Conservation (phyloP, 495 filamentous ascomycete genomes). For the Hypoxylon fragiforme region DNA sequence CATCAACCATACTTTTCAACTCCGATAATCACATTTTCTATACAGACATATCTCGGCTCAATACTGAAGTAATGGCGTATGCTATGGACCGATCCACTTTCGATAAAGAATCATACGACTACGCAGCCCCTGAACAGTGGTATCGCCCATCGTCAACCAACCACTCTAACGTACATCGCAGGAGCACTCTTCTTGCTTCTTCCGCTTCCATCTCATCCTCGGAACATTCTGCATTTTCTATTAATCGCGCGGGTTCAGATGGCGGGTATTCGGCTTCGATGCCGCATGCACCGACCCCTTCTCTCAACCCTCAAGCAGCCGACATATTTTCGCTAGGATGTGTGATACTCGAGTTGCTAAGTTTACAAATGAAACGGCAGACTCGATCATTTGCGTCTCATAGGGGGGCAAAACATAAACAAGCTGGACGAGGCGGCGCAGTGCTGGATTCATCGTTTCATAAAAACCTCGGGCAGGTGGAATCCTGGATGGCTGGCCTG, state of each 20-base stretch:
- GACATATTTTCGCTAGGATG: constrained; percentile 82
- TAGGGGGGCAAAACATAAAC: constrained; percentile 68
- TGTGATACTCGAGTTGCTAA: constrained; percentile 70
- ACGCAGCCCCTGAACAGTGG: constrained; percentile 83
- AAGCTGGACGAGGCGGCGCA: constrained; percentile 67
- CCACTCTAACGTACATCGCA: constrained; percentile 30
- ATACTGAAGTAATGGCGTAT: constrained; percentile 47
- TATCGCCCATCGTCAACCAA: constrained; percentile 50
- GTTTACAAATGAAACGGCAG: constrained; percentile 72
- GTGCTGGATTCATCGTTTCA: constrained; percentile 81
- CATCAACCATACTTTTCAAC: constrained; percentile 80
- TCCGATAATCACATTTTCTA: constrained; percentile 71
- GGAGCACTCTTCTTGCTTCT: constrained; percentile 38
- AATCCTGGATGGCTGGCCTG: constrained; percentile 73
- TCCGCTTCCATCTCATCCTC: constrained; percentile 36
- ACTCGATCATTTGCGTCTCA: constrained; percentile 71
- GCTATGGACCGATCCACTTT: constrained; percentile 47
- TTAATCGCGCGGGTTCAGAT: constrained; percentile 38
- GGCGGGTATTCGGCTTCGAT: constrained; percentile 32
- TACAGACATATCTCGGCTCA: constrained; percentile 66
- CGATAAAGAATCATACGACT: constrained; percentile 84
- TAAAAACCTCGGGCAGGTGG: constrained; percentile 74
- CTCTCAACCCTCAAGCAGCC: constrained; percentile 51
- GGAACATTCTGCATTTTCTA: constrained; percentile 43
- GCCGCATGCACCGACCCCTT: constrained; percentile 41